These are phyloP conservation scores for Caryopteris hybrid DNA, from an alignment of 305 asterid genomes.

Conservation along the genomic window DNA sequence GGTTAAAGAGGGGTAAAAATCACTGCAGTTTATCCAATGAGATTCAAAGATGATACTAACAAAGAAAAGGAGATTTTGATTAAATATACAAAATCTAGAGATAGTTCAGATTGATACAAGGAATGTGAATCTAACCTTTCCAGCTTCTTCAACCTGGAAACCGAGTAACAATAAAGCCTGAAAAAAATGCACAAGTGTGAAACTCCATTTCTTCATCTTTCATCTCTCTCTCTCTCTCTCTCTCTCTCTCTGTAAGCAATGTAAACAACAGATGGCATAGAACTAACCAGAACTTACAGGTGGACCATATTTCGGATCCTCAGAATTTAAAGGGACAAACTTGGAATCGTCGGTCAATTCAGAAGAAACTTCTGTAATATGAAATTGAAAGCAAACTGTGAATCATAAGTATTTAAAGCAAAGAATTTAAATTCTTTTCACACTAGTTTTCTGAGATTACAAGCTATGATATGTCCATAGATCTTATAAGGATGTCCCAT, in stretches of 20 bases:
- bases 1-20: neutral
- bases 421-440: neutral
- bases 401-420: neutral
- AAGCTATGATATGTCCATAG: neutral
- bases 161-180: slow-evolving; percentile 87
- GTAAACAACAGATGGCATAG: slow-evolving; percentile 12
- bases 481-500: too few relatives aligned
- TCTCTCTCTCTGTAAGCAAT: neutral
- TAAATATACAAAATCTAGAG: neutral
- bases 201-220: neutral
- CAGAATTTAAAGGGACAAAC: slow-evolving; percentile 70
- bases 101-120: neutral
- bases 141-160: slow-evolving; percentile 68
- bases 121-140: slow-evolving; percentile 37
- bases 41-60: neutral
- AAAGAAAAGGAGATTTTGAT: neutral
- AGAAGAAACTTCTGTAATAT: slow-evolving; percentile 51
- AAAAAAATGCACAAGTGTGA: slow-evolving; percentile 15
- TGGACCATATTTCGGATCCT: slow-evolving; percentile 75
- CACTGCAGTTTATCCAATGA: neutral
- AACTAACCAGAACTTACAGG: slow-evolving; percentile 87
- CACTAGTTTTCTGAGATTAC: neutral
- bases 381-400: slow-evolving; percentile 9
- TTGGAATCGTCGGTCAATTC: slow-evolving; percentile 80
- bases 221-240: too few relatives aligned